These are phyloP conservation scores for Hsuehochloa calcarea DNA, from an alignment of 176 grass and related monocot species.

Conservation along the genomic window DNA sequence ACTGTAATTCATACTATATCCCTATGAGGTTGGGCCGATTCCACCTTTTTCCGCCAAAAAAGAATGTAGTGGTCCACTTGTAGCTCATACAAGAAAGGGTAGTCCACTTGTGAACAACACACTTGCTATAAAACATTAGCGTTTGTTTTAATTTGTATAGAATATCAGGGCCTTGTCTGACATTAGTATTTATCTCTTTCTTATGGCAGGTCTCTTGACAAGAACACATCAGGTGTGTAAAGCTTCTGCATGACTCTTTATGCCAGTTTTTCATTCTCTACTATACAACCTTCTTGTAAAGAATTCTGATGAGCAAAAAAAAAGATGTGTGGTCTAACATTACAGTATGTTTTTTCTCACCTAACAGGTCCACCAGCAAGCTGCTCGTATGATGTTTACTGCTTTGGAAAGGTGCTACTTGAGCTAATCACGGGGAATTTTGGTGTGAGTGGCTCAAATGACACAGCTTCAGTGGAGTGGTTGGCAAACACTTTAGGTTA, in stretches of 20 bases:
- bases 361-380: constrained; percentile 68
- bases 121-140: not conserved
- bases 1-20: not conserved
- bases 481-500: constrained; percentile 50
- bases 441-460: constrained; percentile 55
- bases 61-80: not conserved
- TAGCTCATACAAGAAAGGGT: not conserved
- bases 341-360: constrained; percentile 1
- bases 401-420: constrained; percentile 89
- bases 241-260: constrained; percentile 25
- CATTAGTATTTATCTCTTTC: constrained; percentile 22
- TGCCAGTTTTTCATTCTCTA: not conserved
- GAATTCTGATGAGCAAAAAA: constrained; percentile 3
- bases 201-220: constrained; percentile 62
- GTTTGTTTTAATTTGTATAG: constrained; percentile 15
- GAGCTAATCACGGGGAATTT: constrained; percentile 75
- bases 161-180: constrained; percentile 29
- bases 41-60: not conserved
- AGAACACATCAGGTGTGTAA: constrained; percentile 60
- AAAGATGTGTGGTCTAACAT: constrained; percentile 13
- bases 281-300: not conserved
- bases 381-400: constrained; percentile 70
- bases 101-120: constrained; percentile 1
- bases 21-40: not conserved
- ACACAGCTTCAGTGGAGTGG: constrained; percentile 55